Evolutionary conservation across 208 protist genomes (phyloP).

Genomic region (Crithidia expoeki): DNA sequence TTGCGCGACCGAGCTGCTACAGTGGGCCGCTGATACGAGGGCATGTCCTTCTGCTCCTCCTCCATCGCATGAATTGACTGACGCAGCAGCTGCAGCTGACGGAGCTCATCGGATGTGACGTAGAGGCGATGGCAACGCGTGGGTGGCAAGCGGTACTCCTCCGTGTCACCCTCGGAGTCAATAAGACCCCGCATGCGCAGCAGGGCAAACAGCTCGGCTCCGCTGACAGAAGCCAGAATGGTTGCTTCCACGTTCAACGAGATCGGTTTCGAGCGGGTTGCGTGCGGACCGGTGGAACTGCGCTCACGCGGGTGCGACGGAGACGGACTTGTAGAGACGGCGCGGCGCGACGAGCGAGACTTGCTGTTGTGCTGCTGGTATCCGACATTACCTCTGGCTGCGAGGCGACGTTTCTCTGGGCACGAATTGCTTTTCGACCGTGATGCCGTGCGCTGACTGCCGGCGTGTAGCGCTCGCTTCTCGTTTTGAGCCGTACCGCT

Average conservation of each 20-base stretch:
- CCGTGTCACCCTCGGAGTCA: constrained; percentile 63
- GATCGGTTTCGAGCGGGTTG: constrained; percentile 11
- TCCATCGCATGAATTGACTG: constrained; percentile 32
- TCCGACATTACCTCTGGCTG: not conserved
- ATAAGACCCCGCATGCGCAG: constrained; percentile 78
- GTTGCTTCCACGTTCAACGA: constrained; percentile 46
- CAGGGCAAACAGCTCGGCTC: constrained; percentile 77
- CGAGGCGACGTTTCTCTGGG: not conserved
- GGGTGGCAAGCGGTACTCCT: constrained; percentile 53
- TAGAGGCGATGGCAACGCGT: constrained; percentile 67
- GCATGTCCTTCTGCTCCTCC: constrained; percentile 14
- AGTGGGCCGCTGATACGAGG: constrained; percentile 34
- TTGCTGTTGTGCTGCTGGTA: not conserved
- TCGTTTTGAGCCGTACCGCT: no score
- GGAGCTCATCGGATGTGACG: constrained; percentile 61
- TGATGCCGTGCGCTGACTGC: not conserved
- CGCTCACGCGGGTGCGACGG: constrained; percentile 10
- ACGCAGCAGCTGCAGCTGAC: constrained; percentile 67
- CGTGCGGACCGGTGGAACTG: constrained; percentile 9
- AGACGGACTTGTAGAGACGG: constrained; percentile 1
- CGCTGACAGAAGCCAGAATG: constrained; percentile 55
- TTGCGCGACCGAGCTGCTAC: constrained; percentile 29
- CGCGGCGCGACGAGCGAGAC: not conserved
- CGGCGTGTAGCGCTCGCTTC: not conserved
- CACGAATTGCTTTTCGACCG: not conserved